phyloP scores from a whole-genome alignment of 768 basidiomycete genomes.

The Boletus vinaceobasis region DNA sequence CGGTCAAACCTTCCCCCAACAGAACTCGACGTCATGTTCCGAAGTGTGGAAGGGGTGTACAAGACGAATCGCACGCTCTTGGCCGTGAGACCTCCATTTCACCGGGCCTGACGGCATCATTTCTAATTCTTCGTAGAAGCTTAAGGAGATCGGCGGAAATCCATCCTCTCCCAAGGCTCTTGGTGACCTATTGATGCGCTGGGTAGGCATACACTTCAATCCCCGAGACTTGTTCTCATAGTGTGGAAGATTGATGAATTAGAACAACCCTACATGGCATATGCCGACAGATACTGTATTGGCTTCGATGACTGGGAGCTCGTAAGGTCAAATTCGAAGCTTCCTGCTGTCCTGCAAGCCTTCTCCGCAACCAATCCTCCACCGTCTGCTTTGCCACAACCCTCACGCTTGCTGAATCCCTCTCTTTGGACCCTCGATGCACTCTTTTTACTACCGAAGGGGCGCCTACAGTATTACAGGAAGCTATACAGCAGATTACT shows the following conservation, averaged over 20 bases:
- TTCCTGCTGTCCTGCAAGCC: constrained; percentile 60
- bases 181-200: constrained; percentile 94
- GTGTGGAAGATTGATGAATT: constrained; percentile 80
- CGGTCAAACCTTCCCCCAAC: constrained; percentile 89
- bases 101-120: neutral
- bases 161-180: constrained; percentile 91
- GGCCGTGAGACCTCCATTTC: constrained; percentile 40
- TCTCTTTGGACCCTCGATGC: constrained; percentile 79
- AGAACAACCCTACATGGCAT: constrained; percentile 79
- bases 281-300: constrained; percentile 63
- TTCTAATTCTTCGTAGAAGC: constrained; percentile 54
- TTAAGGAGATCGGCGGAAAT: constrained; percentile 90
- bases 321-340: constrained; percentile 70
- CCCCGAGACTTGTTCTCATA: constrained; percentile 17
- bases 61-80: constrained; percentile 84
- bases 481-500: constrained; percentile 84
- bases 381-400: constrained; percentile 38
- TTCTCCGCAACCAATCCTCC: constrained; percentile 70
- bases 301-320: constrained; percentile 87
- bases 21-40: constrained; percentile 91
- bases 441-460: constrained; percentile 83
- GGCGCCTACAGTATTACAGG: constrained; percentile 85
- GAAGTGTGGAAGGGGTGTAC: constrained; percentile 89
- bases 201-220: constrained; percentile 56
- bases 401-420: constrained; percentile 34